Conservation (phyloP, 345 rosid species). For the Eucalyptus rudis region DNA sequence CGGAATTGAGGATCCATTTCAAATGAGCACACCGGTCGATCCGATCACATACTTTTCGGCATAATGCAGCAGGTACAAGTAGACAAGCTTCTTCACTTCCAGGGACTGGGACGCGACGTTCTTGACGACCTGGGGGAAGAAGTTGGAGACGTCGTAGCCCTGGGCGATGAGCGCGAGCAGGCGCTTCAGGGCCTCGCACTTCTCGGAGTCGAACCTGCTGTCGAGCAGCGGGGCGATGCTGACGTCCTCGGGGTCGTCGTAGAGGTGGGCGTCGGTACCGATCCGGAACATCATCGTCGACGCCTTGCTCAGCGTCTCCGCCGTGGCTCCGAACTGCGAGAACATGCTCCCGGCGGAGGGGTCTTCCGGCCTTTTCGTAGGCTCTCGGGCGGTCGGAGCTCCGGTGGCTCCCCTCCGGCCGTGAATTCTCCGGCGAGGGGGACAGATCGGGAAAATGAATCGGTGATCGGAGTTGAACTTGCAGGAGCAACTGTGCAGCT, state of each 20-base stretch:
- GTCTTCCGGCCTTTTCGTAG: slow-evolving; percentile 1
- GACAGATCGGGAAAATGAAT: not conserved
- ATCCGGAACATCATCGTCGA: slow-evolving; percentile 77
- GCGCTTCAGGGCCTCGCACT: slow-evolving; percentile 93
- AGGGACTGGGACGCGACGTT: slow-evolving; percentile 88
- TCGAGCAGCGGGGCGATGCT: slow-evolving; percentile 77
- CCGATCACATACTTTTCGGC: slow-evolving; percentile 66
- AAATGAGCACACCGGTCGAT: not conserved
- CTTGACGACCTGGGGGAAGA: slow-evolving; percentile 98
- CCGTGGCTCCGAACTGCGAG: slow-evolving; percentile 68
- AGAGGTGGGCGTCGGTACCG: slow-evolving; percentile 95
- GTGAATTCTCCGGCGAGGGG: not conserved
- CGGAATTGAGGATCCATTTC: not conserved
- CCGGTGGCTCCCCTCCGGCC: not conserved
- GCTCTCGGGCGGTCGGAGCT: not conserved
- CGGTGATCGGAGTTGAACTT: not conserved
- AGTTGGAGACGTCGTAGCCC: slow-evolving; percentile 94
- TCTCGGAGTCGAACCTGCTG: slow-evolving; percentile 90
- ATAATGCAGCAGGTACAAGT: slow-evolving; percentile 87
- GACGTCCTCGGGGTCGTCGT: slow-evolving; percentile 94
- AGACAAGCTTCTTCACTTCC: slow-evolving; percentile 96
- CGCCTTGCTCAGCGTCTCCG: slow-evolving; percentile 85
- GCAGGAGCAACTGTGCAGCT: not conserved
- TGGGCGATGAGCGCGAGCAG: slow-evolving; percentile 90
- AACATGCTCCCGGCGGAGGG: slow-evolving; percentile 40